These are phyloP conservation scores for Sugiyamaella boreocaroliniensis DNA, from an alignment of 805 yeast species.

Conservation along the genomic window DNA sequence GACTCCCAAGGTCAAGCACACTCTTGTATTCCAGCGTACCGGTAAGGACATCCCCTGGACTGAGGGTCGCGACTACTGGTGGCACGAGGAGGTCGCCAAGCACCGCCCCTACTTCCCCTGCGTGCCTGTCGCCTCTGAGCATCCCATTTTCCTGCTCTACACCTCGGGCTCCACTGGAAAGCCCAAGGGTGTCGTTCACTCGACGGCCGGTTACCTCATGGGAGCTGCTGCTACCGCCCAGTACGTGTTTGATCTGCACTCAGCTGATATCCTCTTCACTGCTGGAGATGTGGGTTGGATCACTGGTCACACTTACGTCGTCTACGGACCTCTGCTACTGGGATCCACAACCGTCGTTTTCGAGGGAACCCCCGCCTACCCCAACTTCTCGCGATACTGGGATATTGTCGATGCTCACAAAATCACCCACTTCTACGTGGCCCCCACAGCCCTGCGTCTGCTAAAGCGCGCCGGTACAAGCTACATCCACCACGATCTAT, in stretches of 20 bases:
- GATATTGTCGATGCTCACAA: constrained; percentile 78
- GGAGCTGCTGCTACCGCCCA: constrained; percentile 89
- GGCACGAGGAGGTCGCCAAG: constrained; percentile 84
- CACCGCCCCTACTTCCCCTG: constrained; percentile 85
- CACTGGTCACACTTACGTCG: constrained; percentile 93
- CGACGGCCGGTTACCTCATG: constrained; percentile 87
- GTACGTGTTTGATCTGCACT: constrained; percentile 88
- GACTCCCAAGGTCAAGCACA: constrained; percentile 66
- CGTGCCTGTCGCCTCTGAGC: constrained; percentile 80
- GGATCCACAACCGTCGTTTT: constrained; percentile 92
- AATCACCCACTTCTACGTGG: constrained; percentile 89
- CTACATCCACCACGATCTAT: constrained; percentile 68
- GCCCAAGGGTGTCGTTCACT: constrained; percentile 96
- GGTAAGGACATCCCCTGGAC: constrained; percentile 63
- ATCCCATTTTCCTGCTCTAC: constrained; percentile 89
- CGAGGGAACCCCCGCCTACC: constrained; percentile 97
- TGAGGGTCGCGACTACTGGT: constrained; percentile 82
- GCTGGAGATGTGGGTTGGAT: constrained; percentile 99
- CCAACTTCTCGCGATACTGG: constrained; percentile 94
- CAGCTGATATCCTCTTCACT: constrained; percentile 80
- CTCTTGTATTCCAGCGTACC: constrained; percentile 82
- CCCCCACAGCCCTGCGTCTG: constrained; percentile 90
- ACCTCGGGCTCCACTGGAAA: constrained; percentile 98
- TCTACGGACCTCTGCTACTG: constrained; percentile 81
- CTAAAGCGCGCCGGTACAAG: constrained; percentile 78